Evolutionary conservation across 116 monocot species (phyloP).

Genomic region (Papilionanthe hybrid): DNA sequence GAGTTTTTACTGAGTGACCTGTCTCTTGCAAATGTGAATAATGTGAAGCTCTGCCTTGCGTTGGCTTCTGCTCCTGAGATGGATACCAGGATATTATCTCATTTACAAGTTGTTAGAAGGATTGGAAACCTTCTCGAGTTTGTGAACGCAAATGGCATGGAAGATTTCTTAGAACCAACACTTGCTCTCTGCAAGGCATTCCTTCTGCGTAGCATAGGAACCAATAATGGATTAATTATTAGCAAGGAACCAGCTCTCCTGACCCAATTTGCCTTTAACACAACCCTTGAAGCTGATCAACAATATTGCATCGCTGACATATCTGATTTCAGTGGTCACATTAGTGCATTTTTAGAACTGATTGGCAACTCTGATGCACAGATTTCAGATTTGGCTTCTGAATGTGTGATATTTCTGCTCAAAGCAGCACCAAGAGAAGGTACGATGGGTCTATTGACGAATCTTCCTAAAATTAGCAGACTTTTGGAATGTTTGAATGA

Average conservation of each 20-base stretch:
- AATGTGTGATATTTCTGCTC: constrained; percentile 70
- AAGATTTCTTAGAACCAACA: constrained; percentile 89
- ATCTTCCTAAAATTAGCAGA: constrained; percentile 56
- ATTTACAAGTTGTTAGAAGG: constrained; percentile 69
- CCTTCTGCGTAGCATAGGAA: constrained; percentile 64
- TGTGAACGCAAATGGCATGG: constrained; percentile 82
- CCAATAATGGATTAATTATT: constrained; percentile 39
- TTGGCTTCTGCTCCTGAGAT: constrained; percentile 84
- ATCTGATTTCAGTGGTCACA: constrained; percentile 66
- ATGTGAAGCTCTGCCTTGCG: constrained; percentile 91
- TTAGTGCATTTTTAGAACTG: constrained; percentile 71
- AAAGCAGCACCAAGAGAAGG: constrained; percentile 80
- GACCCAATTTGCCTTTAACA: constrained; percentile 32
- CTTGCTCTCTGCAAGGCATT: constrained; percentile 82
- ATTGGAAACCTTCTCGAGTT: constrained; percentile 93
- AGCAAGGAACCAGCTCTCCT: constrained; percentile 66
- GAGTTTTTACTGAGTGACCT: constrained; percentile 74
- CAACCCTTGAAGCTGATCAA: constrained; percentile 45
- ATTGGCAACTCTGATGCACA: constrained; percentile 35
- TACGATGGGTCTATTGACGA: constrained; percentile 69
- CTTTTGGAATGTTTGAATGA: constrained; percentile 41
- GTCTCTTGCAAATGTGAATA: constrained; percentile 82
- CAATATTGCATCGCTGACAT: constrained; percentile 61
- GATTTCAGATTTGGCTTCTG: constrained; percentile 77
- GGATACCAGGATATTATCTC: constrained; percentile 62